Conservation (phyloP, 1,139 yeast species). For the Candida sp. region DNA sequence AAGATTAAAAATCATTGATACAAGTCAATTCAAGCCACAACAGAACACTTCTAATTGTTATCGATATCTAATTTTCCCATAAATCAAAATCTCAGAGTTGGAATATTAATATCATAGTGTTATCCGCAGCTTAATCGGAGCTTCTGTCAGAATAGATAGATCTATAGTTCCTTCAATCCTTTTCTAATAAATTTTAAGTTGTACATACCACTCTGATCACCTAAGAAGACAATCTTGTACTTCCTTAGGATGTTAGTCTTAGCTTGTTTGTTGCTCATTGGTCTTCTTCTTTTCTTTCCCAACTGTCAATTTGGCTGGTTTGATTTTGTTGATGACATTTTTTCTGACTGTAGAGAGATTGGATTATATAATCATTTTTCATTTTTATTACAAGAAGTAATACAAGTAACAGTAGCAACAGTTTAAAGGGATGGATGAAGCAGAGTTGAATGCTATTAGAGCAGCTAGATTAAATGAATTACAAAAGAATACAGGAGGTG, state of each 20-base stretch:
- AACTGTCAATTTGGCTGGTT: too few relatives aligned
- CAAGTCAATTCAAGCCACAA: background rate
- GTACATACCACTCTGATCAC: conserved; percentile 84
- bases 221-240: conserved; percentile 89
- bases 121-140: too few relatives aligned
- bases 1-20: conserved; percentile 14
- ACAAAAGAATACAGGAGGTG: conserved; percentile 51
- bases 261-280: conserved; percentile 10
- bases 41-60: too few relatives aligned
- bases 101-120: too few relatives aligned
- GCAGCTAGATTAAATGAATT: conserved; percentile 85
- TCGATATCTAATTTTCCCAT: too few relatives aligned
- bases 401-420: too few relatives aligned
- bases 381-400: too few relatives aligned
- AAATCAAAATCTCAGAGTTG: too few relatives aligned
- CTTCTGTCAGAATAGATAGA: too few relatives aligned
- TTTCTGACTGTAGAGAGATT: background rate
- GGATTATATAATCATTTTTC: conserved; percentile 1
- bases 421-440: conserved; percentile 55
- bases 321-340: background rate
- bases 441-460: conserved; percentile 84
- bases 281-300: background rate
- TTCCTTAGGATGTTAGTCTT: conserved; percentile 44
- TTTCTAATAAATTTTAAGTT: background rate
- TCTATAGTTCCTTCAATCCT: background rate